Evolutionary conservation across 2,329 filamentous ascomycete species (phyloP), one percentile per base, ranked within the genome.

Genomic region (Anisogramma anomala): DNA sequence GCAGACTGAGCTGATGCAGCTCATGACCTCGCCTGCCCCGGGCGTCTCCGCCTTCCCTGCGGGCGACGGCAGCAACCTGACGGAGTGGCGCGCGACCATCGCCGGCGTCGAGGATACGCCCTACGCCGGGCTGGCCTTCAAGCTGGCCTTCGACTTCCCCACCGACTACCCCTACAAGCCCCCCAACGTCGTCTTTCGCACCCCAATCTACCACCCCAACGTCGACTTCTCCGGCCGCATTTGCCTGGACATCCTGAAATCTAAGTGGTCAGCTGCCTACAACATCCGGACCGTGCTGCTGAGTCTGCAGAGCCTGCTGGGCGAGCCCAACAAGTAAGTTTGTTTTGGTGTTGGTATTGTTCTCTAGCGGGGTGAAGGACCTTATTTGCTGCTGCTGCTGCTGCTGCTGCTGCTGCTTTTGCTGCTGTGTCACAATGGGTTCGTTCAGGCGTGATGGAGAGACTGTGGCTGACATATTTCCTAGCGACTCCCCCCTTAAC

Each of bases 191-290:
- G 74, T 94, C 45, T 98, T 95, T 78, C 94, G 88, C 69, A 98
- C 93, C 6, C 91, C 91, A 27, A 95, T 98, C 65, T 98, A 96
- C 71, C 91, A 98, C 63, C 91, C 91, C 40, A 98, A 98, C 55
- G 85, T 98, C 53, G 91, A 98, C 66, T 95, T 98, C 67, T 88
- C 84, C 3, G 91, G 91, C 30, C 77, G 91, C 42, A 98, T 98
- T 63, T 98, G 91, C 62, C 72, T 98, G 47, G 93, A 98, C 58
- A 98, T 98, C 52, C 72, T 98, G 50, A 96, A 95, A 72, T 91
- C 96, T 63, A 95, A 95, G 68, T 98, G 91, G 91, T 94, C 87
- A 45, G 87, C 91, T 14, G 88, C 93, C 32, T 93, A 95, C 72
- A 96, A 96, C 58, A 87, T 94, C 48, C 85, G 93, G 62, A 94